Conservation (phyloP, 805 yeast species). For the Vanderwaltozyma verrucispora region DNA sequence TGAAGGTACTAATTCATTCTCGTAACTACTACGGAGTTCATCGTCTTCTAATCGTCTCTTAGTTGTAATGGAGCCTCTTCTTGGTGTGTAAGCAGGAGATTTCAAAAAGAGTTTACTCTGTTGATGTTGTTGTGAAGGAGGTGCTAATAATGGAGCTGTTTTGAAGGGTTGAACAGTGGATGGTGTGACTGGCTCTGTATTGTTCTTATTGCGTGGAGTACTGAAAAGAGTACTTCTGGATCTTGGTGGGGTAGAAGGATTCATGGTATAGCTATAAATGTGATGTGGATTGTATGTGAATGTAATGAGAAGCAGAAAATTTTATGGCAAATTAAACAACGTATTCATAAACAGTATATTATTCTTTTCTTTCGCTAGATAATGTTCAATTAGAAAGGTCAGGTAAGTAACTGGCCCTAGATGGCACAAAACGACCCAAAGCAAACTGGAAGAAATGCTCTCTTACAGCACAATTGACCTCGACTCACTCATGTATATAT, state of each 20-base stretch:
- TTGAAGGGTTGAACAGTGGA: slow-evolving; percentile 13
- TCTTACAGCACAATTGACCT: too few relatives aligned
- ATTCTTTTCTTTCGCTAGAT: too few relatives aligned
- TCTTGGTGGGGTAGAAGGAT: slow-evolving; percentile 28
- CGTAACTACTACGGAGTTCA: too few relatives aligned
- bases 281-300: background rate
- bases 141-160: slow-evolving; percentile 8
- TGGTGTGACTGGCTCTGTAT: slow-evolving; percentile 17
- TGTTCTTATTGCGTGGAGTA: slow-evolving; percentile 1
- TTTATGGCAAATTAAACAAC: too few relatives aligned
- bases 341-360: too few relatives aligned
- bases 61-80: background rate
- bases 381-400: too few relatives aligned
- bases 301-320: too few relatives aligned
- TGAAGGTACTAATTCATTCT: too few relatives aligned
- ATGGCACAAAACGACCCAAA: too few relatives aligned
- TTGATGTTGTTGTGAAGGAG: slow-evolving; percentile 7
- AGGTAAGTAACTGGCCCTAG: too few relatives aligned
- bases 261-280: slow-evolving; percentile 7
- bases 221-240: slow-evolving; percentile 9
- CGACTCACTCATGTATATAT: too few relatives aligned
- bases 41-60: background rate
- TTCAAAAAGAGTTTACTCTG: slow-evolving; percentile 11
- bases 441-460: too few relatives aligned
- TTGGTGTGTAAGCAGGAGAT: slow-evolving; percentile 27